Base-by-base conservation (phyloP, 148 eudicot genomes). In the Rhododendron ovatum region DNA sequence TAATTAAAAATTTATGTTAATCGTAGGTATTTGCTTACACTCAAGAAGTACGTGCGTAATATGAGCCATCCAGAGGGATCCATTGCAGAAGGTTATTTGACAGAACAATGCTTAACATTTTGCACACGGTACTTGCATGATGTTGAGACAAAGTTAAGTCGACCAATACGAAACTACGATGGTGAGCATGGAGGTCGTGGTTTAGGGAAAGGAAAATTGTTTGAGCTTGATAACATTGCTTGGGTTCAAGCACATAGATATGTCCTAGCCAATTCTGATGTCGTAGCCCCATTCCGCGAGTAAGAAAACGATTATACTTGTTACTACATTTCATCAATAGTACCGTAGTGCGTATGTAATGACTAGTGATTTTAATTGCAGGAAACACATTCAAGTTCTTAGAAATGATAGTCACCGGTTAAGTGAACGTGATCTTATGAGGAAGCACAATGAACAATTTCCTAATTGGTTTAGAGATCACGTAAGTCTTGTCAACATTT, bases 381-480 rank as follows among this genome's bases (percentile, higher is more conserved):
- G 41, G 83, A 48, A 80, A 55, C 82, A 79, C 83, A 26, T 80
- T 50, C 4, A 48, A 48, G 1, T 80, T 13, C 61, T 81, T 26
- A 17, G 45, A 26, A 37, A 15, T 53, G 83, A n/a, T 28, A 55
- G 28, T 22, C 67, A 14, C 15, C 76, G 37, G 17, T 26, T 28
- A 26, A 71, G 1, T 26, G 76, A 28, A 18, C 76, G 35, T 28
- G 83, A 81, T 12, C 48, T 81, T 30, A 5, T 30, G 33, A 53
- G 41, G 17, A 81, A 53, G 18, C 83, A 81, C 11, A 81, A 81
- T 53, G 67, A 81, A 81, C 37, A 81, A 12, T 81, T 81, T 55
- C 13, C 41, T 28, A 53, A 1, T 15, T 81, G 83, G 83, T 53
- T 81, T 55, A 81, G 33, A 22, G 83, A 81, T 13, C 67, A 81